Evolutionary conservation across 495 filamentous ascomycete species (phyloP).

Genomic region (Cercophora sp.): DNA sequence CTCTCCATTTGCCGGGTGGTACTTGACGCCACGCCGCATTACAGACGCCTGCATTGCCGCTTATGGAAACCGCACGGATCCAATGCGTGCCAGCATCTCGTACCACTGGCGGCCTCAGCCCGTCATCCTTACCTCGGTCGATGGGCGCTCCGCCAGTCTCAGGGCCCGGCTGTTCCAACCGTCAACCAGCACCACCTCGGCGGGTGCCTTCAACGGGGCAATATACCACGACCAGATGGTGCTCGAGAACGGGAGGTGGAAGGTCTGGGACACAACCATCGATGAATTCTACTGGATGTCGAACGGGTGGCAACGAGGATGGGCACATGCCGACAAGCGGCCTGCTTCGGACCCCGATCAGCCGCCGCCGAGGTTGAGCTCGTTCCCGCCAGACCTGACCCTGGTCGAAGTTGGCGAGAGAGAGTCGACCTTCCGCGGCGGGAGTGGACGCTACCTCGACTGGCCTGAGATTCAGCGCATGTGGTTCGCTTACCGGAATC

Average conservation of each 20-base stretch:
- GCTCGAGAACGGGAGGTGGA: slow-evolving; percentile 11
- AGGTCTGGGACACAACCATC: slow-evolving; percentile 18
- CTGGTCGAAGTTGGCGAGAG: slow-evolving; percentile 9
- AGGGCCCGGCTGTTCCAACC: slow-evolving; percentile 12
- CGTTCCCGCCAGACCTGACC: slow-evolving; percentile 8
- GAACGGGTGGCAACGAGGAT: slow-evolving; percentile 1
- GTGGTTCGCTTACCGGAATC: slow-evolving; percentile 16
- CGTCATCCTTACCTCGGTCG: slow-evolving; percentile 13
- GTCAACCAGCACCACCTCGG: background rate
- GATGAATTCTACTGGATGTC: slow-evolving; percentile 22
- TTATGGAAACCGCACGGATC: slow-evolving; percentile 2
- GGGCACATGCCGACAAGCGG: too few species aligned
- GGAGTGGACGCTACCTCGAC: background rate
- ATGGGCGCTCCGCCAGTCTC: slow-evolving; percentile 10
- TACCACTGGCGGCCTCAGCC: slow-evolving; percentile 22
- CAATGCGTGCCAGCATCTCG: slow-evolving; percentile 1
- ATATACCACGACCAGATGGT: slow-evolving; percentile 24
- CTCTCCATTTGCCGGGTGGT: slow-evolving; percentile 17
- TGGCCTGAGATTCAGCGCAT: slow-evolving; percentile 13
- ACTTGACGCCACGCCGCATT: slow-evolving; percentile 12
- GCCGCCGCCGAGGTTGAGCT: too few species aligned
- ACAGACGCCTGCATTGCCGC: slow-evolving; percentile 1
- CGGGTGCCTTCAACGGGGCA: slow-evolving; percentile 3
- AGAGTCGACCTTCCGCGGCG: slow-evolving; percentile 7
- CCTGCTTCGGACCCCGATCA: too few species aligned